These are phyloP conservation scores for Botrytis tulipae DNA, from an alignment of 2,329 filamentous ascomycete genomes.

Conservation along the genomic window DNA sequence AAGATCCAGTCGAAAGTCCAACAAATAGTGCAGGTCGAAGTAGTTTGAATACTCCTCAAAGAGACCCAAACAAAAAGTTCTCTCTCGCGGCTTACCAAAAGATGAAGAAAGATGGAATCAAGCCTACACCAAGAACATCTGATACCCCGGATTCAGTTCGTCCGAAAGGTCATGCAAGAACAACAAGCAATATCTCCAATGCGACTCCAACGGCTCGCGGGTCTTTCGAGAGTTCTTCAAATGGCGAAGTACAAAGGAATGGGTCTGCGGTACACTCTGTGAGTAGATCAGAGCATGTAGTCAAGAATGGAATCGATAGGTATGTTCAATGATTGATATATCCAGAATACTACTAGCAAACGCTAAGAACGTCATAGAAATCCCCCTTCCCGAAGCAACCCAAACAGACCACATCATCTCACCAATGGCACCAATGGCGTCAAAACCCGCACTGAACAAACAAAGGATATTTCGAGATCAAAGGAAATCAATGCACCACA, in stretches of 20 bases:
- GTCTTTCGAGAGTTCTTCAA: constrained; percentile 25
- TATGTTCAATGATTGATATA: constrained; percentile 3
- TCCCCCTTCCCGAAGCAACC: constrained; percentile 33
- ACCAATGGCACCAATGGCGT: constrained; percentile 29
- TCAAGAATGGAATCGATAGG: constrained; percentile 20
- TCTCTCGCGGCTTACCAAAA: constrained; percentile 38
- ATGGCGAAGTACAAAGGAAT: constrained; percentile 28
- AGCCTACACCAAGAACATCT: constrained; percentile 28
- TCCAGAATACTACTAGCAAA: background rate
- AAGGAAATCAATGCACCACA: constrained; percentile 14
- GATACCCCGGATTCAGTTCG: constrained; percentile 22
- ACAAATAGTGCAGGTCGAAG: constrained; percentile 33
- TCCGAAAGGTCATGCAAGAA: constrained; percentile 27
- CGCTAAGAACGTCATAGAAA: constrained; percentile 12
- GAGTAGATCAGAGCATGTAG: constrained; percentile 15
- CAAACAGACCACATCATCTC: constrained; percentile 54
- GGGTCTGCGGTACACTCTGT: constrained; percentile 21
- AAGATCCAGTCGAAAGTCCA: constrained; percentile 29
- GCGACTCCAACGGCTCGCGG: constrained; percentile 31
- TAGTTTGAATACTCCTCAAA: constrained; percentile 35
- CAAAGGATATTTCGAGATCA: background rate
- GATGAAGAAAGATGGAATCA: constrained; percentile 34
- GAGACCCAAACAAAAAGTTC: constrained; percentile 36
- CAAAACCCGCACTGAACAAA: background rate
- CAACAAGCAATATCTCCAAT: constrained; percentile 25